Evolutionary conservation across 2,329 filamentous ascomycete genomes (phyloP).

Genomic region (Fusarium nodosum): DNA sequence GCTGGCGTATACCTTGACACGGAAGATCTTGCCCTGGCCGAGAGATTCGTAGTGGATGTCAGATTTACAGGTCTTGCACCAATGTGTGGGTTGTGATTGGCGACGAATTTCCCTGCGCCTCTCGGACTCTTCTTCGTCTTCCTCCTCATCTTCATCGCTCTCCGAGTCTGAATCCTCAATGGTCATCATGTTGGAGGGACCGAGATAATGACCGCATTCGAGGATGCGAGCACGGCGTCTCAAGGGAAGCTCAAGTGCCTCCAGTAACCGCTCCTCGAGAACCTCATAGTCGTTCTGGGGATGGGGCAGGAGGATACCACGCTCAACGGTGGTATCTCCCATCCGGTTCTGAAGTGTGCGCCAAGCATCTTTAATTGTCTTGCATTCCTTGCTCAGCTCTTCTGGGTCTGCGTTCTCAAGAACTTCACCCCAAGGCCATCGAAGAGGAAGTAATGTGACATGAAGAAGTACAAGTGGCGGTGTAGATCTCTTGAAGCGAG

Average conservation of each 20-base stretch:
- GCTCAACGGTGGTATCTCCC: conserved; percentile 78
- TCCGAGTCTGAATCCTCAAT: conserved; percentile 61
- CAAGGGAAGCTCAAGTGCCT: conserved; percentile 78
- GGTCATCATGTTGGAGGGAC: conserved; percentile 66
- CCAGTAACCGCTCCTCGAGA: conserved; percentile 81
- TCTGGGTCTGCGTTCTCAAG: conserved; percentile 60
- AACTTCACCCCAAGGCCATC: conserved; percentile 73
- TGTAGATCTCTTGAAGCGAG: conserved; percentile 68
- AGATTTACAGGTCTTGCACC: conserved; percentile 68
- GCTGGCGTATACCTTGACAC: conserved; percentile 90
- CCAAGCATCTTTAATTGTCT: conserved; percentile 72
- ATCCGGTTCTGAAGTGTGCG: conserved; percentile 77
- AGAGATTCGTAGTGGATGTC: conserved; percentile 69
- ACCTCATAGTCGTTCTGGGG: conserved; percentile 85
- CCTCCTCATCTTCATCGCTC: conserved; percentile 62
- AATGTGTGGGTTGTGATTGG: conserved; percentile 60
- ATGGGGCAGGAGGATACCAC: conserved; percentile 81
- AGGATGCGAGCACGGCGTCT: conserved; percentile 75
- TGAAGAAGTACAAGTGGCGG: conserved; percentile 83
- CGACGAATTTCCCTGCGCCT: conserved; percentile 43
- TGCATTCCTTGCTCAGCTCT: conserved; percentile 62
- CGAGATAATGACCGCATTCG: conserved; percentile 82
- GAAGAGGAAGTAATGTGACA: conserved; percentile 79
- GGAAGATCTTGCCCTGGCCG: conserved; percentile 72
- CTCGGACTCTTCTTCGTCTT: conserved; percentile 51